Evolutionary conservation across 805 yeast species (phyloP).

Genomic region (Hanseniaspora nectarophila): DNA sequence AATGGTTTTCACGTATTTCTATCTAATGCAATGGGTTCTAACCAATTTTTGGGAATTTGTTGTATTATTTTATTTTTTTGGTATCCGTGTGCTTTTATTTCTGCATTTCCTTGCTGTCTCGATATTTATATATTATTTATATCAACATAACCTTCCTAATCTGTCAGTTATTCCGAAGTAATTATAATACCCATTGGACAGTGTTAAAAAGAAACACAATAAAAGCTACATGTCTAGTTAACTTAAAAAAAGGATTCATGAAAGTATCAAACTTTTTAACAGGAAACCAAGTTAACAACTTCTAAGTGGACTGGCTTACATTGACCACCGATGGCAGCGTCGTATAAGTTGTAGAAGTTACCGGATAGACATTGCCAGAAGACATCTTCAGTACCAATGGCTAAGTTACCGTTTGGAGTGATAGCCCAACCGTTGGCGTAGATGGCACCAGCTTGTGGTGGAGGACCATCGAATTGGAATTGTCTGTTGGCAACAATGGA

Average conservation of each 20-base stretch:
- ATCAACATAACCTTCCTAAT: background rate
- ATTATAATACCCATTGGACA: background rate
- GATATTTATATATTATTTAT: too few species aligned
- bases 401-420: slow-evolving; percentile 41
- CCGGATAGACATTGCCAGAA: slow-evolving; percentile 61
- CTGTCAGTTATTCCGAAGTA: background rate
- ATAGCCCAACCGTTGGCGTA: slow-evolving; percentile 51
- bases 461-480: slow-evolving; percentile 65
- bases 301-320: slow-evolving; percentile 45
- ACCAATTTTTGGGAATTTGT: background rate
- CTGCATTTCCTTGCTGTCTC: background rate
- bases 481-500: slow-evolving; percentile 61
- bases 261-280: slow-evolving; percentile 17
- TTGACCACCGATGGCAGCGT: slow-evolving; percentile 41
- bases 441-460: slow-evolving; percentile 58
- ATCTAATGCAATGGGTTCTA: background rate
- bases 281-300: slow-evolving; percentile 37
- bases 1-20: too few species aligned
- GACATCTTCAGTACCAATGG: slow-evolving; percentile 42
- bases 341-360: slow-evolving; percentile 56
- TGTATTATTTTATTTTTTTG: too few species aligned
- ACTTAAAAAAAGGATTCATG: too few species aligned
- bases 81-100: too few species aligned
- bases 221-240: too few species aligned
- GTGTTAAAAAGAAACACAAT: background rate